Conservation (phyloP, 2,329 filamentous ascomycete genomes). For the Thelonectria blattea region DNA sequence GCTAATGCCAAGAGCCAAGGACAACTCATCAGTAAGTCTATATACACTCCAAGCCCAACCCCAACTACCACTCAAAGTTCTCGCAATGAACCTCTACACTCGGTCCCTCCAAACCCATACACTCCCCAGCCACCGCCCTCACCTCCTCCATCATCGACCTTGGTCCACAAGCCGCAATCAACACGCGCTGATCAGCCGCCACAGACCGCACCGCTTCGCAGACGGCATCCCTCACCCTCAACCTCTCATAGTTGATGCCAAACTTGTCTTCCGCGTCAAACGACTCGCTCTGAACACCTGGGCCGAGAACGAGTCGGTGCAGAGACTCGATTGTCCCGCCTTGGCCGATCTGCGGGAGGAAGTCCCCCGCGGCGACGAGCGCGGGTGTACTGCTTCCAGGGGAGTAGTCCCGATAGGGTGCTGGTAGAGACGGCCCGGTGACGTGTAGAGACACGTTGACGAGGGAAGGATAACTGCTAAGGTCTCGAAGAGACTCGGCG, state of each 20-base stretch:
- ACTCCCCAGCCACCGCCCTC: constrained; percentile 1
- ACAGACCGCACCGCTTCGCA: background rate
- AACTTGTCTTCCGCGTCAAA: background rate
- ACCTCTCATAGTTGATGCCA: background rate
- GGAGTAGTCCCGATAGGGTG: background rate
- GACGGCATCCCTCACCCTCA: background rate
- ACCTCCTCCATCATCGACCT: constrained; percentile 7
- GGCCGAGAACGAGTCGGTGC: background rate
- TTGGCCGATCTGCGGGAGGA: constrained; percentile 4
- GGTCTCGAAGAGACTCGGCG: background rate
- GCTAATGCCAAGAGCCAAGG: no score
- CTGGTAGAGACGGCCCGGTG: background rate
- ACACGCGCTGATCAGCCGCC: background rate
- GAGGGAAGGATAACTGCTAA: constrained; percentile 1
- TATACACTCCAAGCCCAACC: background rate
- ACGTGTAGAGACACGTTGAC: constrained; percentile 6
- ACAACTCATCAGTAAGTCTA: no score
- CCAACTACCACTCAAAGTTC: constrained; percentile 12
- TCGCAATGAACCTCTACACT: constrained; percentile 17
- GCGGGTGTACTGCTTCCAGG: constrained; percentile 5
- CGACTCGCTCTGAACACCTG: background rate
- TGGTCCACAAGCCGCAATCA: constrained; percentile 14
- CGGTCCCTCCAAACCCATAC: constrained; percentile 6
- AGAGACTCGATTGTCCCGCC: background rate
- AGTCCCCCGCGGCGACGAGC: background rate